Evolutionary conservation across 148 eudicot species (phyloP), one percentile per base, ranked within the genome.

Genomic region (Spergularia marina): DNA sequence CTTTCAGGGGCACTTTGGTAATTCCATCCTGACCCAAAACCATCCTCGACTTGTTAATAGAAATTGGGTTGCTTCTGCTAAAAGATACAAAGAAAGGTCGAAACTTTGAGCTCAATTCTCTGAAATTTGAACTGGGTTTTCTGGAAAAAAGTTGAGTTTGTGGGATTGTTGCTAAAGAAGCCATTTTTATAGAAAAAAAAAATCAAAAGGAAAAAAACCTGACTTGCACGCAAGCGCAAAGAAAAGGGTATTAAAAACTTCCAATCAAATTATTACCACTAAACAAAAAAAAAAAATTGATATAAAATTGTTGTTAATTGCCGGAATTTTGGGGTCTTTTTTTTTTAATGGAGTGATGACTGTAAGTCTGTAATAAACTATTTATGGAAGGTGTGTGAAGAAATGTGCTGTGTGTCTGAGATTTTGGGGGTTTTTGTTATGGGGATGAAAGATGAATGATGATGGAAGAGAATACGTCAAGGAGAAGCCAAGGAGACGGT

Each of bases 101-200:
- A 72, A 66, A 16, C 62, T 74, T 7, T 52, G 80, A 65, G 79
- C 17, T 65, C 15, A 68, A 20, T 52, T 70, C 17, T 21, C 64
- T 63, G 5, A 53, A 65, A 75, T 70, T 80, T 20, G 78, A 71
- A 17, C 52, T 83, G 80, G 85, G 74, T 54, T 76, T 79, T 41
- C 76, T 74, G 15, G 54, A 74, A 20, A 65, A 44, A n/a, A 61
- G 67, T 15, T 71, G 82, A 68, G 79, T 68, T 74, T 80, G 83
- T 30, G 77, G 74, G 57, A 84, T 74, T 67, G 90, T 73, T 65
- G 84, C 72, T 41, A 86, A 40, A 12, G 93, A 88, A 70, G 87
- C 87, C 94, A 90, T 90, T n/a, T 73, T 65, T 54, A 55, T 70
- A 78, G 14, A 53, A 0, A 18, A 41, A 41, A 6, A 2, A 12